Base-by-base conservation (phyloP, 305 asterid genomes). In the Plantago coronopus region DNA sequence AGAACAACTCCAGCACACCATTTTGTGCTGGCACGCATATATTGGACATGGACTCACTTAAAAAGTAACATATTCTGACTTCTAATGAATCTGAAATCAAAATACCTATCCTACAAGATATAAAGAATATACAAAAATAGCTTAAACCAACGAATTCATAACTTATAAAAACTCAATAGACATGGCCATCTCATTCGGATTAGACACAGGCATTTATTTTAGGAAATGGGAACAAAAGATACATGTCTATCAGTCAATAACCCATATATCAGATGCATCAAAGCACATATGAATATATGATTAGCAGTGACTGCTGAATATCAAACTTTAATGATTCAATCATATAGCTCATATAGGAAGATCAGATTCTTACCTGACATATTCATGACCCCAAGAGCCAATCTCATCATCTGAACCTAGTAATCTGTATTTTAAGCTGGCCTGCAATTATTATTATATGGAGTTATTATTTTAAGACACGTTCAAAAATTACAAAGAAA, bases 321-420 rank as follows among this genome's bases (percentile, higher is more conserved):
- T 62, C 69, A 65, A n/a, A 62, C 64, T 56, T 4, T 46, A 62
- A 17, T n/a, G 22, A 7, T 17, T 21, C 15, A 49, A 49, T 12
- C 56, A 7, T n/a, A 61, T 29, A 50, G 54, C 31, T 29, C 40
- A 62, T 22, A 42, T 4, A 47, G 64, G 37, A 27, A 22, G 48
- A 42, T 29, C 48, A 61, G 25, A 60, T 64, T 59, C 84, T 78
- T 69, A 93, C 99, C 99, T 81, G 60, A 90, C 96, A 74, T 94
- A 94, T 72, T 94, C 99, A 67, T 94, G 99, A 67, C 99, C 99
- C 99, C 99, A 93, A n/a, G 97, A 93, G 70, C 99, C 97, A 76
- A 90, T 87, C 69, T 90, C 97, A 70, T 91, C 96, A 20, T 83
- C 95, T 49, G 97, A 82, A 70, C 99, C 99, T 67, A 85, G 69